phyloP scores from a whole-genome alignment of 1,284 basidiomycete species.

The Pascua sp. region DNA sequence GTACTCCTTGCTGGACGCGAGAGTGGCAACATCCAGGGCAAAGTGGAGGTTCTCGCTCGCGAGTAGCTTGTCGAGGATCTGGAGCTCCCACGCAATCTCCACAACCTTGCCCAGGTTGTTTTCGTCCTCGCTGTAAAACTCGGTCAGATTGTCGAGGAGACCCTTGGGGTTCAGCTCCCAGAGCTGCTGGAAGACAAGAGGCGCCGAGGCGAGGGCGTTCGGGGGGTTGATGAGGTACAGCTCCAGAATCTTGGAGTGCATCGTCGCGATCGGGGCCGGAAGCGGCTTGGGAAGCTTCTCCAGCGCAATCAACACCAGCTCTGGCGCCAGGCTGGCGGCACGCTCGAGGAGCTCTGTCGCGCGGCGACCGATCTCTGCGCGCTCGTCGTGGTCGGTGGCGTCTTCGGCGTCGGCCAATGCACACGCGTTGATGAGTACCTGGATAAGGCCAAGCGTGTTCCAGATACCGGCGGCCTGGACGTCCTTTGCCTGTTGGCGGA shows the following conservation, averaged over 20 bases:
- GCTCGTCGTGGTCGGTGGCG: constrained; percentile 61
- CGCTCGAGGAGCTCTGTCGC: constrained; percentile 88
- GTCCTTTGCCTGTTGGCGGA: constrained; percentile 62
- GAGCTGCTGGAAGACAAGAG: constrained; percentile 93
- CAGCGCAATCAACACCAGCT: constrained; percentile 89
- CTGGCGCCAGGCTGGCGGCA: constrained; percentile 75
- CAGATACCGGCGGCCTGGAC: constrained; percentile 80
- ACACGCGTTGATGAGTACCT: constrained; percentile 64
- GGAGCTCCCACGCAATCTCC: constrained; percentile 88
- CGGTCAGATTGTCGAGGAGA: constrained; percentile 78
- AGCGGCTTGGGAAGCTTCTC: constrained; percentile 84
- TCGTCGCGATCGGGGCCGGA: constrained; percentile 79
- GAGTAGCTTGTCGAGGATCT: constrained; percentile 86
- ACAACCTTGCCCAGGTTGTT: constrained; percentile 90
- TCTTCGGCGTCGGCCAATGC: constrained; percentile 30
- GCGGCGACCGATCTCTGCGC: constrained; percentile 64
- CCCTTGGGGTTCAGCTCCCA: constrained; percentile 86
- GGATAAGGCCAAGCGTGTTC: constrained; percentile 89
- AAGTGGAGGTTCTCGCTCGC: constrained; percentile 83
- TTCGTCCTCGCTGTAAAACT: constrained; percentile 88
- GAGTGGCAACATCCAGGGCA: constrained; percentile 85
- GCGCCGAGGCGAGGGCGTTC: constrained; percentile 85
- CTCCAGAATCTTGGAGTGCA: constrained; percentile 77
- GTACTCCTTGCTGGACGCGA: constrained; percentile 88
- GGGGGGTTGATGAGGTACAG: constrained; percentile 66